These are phyloP conservation scores for Erucastrum elatum DNA, from an alignment of 345 rosid genomes.

Conservation along the genomic window DNA sequence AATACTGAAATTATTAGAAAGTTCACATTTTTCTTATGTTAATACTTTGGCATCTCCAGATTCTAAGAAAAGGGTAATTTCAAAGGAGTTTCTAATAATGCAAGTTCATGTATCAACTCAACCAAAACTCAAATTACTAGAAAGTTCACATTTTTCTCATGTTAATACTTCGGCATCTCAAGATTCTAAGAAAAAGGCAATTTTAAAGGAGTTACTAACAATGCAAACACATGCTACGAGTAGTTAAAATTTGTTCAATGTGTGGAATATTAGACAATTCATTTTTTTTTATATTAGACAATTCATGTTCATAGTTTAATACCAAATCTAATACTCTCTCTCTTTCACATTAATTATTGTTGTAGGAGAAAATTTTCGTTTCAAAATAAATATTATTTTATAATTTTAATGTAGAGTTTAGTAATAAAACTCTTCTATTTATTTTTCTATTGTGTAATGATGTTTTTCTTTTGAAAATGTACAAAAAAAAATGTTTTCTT, in stretches of 20 bases:
- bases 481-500: no score
- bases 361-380: no score
- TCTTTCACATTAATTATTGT: no score
- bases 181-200: not conserved
- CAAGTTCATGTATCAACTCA: not conserved
- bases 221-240: not conserved
- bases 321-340: no score
- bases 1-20: no score
- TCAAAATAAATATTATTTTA: no score
- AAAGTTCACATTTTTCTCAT: not conserved
- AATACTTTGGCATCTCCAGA: not conserved
- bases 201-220: not conserved
- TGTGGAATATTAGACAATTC: not conserved
- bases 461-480: no score
- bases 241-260: not conserved
- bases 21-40: not conserved
- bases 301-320: not conserved
- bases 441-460: no score
- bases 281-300: no score
- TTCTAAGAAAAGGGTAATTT: no score
- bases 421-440: no score
- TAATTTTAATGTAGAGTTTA: no score
- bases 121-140: not conserved
- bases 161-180: not conserved
- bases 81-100: not conserved